Evolutionary conservation across 176 grass and related monocot species (phyloP).

Genomic region (Tillandsia fasciculata): DNA sequence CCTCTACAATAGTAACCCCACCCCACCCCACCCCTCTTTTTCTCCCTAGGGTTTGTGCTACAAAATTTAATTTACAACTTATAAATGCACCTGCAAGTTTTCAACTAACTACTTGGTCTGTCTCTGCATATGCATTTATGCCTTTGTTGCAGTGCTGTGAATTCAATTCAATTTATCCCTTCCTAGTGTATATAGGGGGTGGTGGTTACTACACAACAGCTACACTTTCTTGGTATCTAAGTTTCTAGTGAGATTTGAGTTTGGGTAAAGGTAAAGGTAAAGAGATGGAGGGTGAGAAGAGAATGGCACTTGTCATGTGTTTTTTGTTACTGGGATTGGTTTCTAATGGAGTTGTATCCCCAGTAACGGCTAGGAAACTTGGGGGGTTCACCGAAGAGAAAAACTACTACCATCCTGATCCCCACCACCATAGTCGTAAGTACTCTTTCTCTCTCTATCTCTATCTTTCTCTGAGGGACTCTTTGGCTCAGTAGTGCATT

Average conservation of each 20-base stretch:
- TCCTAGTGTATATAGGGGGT: neutral
- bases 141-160: neutral
- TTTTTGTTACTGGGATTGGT: neutral
- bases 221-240: neutral
- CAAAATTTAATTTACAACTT: neutral
- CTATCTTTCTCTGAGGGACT: neutral
- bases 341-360: neutral
- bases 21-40: neutral
- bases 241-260: neutral
- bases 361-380: neutral
- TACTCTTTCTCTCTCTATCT: neutral
- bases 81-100: conserved; percentile 2
- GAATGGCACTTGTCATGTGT: neutral
- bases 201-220: too few relatives aligned
- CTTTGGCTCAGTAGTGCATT: too few relatives aligned
- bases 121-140: conserved; percentile 3
- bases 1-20: neutral
- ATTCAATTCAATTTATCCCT: neutral
- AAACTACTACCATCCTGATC: neutral
- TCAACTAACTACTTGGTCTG: neutral
- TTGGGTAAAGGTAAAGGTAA: neutral
- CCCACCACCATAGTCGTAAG: neutral
- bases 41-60: neutral
- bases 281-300: neutral
- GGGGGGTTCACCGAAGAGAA: neutral